Evolutionary conservation across 768 basidiomycete genomes (phyloP).

Genomic region (Suillus spraguei): DNA sequence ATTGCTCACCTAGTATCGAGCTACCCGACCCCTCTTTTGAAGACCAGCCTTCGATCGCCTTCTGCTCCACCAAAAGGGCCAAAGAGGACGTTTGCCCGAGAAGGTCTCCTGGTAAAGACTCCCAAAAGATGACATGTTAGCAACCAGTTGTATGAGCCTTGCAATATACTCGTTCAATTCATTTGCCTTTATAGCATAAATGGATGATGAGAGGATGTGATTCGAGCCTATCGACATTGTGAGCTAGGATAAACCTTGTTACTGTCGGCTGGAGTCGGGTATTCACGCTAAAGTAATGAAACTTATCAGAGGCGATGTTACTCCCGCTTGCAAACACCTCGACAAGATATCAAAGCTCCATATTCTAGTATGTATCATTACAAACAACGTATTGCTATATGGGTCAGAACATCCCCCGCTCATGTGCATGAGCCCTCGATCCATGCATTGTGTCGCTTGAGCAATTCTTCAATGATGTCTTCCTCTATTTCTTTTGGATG

Average conservation of each 20-base stretch:
- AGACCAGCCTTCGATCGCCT: background rate
- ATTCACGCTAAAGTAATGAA: background rate
- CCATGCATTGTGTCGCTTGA: slow-evolving; percentile 76
- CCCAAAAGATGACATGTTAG: background rate
- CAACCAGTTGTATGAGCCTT: background rate
- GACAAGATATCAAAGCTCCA: background rate
- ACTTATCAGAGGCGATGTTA: background rate
- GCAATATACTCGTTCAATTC: background rate
- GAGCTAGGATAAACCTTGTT: background rate
- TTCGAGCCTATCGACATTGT: background rate
- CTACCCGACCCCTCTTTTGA: background rate
- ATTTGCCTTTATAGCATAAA: background rate
- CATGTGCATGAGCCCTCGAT: slow-evolving; percentile 37
- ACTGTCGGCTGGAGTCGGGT: background rate
- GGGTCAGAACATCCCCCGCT: background rate
- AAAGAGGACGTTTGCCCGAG: background rate
- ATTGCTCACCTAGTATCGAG: background rate
- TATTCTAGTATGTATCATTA: slow-evolving; percentile 8
- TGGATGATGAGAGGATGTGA: background rate
- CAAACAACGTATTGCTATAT: background rate
- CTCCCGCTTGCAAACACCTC: background rate
- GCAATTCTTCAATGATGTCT: slow-evolving; percentile 79
- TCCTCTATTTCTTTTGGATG: slow-evolving; percentile 86
- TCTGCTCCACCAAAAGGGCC: background rate
- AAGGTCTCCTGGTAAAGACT: background rate